phyloP scores from a whole-genome alignment of 1,139 yeast genomes.

The Nematodospora anomalae region DNA sequence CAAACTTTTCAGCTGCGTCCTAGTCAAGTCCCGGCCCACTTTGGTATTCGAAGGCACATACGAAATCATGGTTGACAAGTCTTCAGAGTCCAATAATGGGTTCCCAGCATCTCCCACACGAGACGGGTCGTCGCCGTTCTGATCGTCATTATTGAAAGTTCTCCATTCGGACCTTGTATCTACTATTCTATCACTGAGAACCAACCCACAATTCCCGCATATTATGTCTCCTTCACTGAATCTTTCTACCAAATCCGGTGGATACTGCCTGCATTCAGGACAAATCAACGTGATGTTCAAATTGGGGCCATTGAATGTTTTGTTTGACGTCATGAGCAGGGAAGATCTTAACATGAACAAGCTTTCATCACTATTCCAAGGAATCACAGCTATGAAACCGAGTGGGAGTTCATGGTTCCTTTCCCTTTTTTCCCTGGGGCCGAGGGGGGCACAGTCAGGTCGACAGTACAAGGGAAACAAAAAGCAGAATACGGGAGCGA shows the following conservation, averaged over 20 bases:
- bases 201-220: slow-evolving; percentile 94
- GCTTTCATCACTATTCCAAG: no score
- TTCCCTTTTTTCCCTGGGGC: no score
- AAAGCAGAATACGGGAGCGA: no score
- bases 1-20: slow-evolving; percentile 82
- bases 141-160: slow-evolving; percentile 94
- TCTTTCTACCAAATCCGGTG: slow-evolving; percentile 92
- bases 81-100: slow-evolving; percentile 88
- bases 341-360: no score
- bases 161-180: slow-evolving; percentile 98
- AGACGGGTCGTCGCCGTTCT: slow-evolving; percentile 94
- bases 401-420: no score
- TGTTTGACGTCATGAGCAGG: no score
- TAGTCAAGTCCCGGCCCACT: slow-evolving; percentile 72
- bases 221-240: slow-evolving; percentile 97
- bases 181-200: slow-evolving; percentile 84
- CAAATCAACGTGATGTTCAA: slow-evolving; percentile 86
- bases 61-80: slow-evolving; percentile 88
- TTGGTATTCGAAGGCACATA: slow-evolving; percentile 64
- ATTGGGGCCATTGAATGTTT: slow-evolving; percentile 57
- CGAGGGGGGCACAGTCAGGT: no score
- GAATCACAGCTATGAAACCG: no score
- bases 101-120: slow-evolving; percentile 99
- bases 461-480: no score
- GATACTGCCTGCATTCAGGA: slow-evolving; percentile 92